A percentile compares a stretch with the other conserved stretches of the same genome.
Evolutionary conservation across 2,329 filamentous ascomycete genomes (phyloP).

Genomic region (Trichoderma sp.): DNA sequence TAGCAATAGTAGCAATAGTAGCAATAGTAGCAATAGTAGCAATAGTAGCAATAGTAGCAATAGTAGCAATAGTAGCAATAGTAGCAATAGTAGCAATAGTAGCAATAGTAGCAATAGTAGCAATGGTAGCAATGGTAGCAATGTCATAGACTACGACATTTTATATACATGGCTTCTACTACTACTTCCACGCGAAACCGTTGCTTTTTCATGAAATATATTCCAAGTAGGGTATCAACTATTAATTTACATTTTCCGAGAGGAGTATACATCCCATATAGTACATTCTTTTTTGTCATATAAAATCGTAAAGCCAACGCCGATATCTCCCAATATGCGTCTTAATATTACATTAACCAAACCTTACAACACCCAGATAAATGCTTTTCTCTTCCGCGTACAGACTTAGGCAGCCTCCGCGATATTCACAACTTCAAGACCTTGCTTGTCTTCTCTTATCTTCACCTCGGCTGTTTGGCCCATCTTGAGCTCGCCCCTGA

Average conservation of each 20-base stretch:
- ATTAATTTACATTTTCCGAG: conserved; percentile 24
- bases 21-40: too few relatives aligned
- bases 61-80: too few relatives aligned
- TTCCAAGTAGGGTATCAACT: conserved; percentile 27
- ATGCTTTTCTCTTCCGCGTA: background rate
- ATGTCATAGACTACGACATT: background rate
- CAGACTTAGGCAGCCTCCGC: conserved; percentile 27
- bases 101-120: too few relatives aligned
- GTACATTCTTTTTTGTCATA: background rate
- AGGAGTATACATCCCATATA: conserved; percentile 20
- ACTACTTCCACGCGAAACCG: background rate
- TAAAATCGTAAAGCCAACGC: background rate
- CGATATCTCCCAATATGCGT: background rate
- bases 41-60: too few relatives aligned
- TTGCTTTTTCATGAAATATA: background rate
- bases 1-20: too few relatives aligned
- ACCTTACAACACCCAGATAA: background rate
- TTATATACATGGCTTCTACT: background rate
- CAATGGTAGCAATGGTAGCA: too few relatives aligned
- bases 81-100: too few relatives aligned
- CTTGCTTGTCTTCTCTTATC: conserved; percentile 65
- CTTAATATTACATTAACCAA: background rate
- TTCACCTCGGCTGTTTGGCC: conserved; percentile 74
- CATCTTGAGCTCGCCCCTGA: conserved; percentile 76
- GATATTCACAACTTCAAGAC: conserved; percentile 54